phyloP scores from a whole-genome alignment of 2,329 filamentous ascomycete species.

The Penicillium aurantiogriseum region DNA sequence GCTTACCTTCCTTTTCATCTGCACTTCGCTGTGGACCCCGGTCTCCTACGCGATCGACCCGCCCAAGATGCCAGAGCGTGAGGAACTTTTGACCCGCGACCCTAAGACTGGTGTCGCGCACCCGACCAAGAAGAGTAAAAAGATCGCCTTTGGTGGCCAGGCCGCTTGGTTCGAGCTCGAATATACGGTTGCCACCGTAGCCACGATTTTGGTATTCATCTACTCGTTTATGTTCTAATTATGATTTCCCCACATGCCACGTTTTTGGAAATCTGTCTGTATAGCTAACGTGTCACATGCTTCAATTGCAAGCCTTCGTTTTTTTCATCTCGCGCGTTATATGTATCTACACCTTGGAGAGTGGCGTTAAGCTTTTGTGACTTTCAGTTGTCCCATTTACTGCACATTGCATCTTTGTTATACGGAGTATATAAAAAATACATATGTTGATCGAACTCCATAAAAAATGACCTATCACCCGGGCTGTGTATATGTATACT shows the following conservation, averaged over 20 bases:
- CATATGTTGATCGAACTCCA: neutral
- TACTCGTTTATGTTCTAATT: conserved; percentile 36
- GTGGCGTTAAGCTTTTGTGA: neutral
- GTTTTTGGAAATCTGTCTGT: neutral
- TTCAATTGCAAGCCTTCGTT: neutral
- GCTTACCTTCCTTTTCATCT: conserved; percentile 56
- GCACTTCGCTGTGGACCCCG: conserved; percentile 58
- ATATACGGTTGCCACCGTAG: conserved; percentile 52
- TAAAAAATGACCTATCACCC: neutral
- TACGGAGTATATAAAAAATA: neutral
- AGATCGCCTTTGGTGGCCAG: conserved; percentile 55
- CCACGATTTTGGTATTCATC: conserved; percentile 53
- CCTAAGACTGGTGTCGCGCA: conserved; percentile 51
- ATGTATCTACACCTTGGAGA: neutral
- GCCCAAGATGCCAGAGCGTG: conserved; percentile 57
- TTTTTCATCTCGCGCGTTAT: neutral
- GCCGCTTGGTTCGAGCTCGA: conserved; percentile 58
- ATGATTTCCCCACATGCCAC: neutral
- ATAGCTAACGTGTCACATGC: conserved; percentile 11
- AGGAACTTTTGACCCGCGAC: conserved; percentile 57
- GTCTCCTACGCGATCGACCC: conserved; percentile 62
- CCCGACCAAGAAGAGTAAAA: conserved; percentile 50
- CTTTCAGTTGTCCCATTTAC: neutral
- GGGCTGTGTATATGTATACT: neutral
- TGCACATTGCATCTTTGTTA: neutral